These are phyloP conservation scores for Porcisia deanei DNA, from an alignment of 208 protist species.

Conservation along the genomic window DNA sequence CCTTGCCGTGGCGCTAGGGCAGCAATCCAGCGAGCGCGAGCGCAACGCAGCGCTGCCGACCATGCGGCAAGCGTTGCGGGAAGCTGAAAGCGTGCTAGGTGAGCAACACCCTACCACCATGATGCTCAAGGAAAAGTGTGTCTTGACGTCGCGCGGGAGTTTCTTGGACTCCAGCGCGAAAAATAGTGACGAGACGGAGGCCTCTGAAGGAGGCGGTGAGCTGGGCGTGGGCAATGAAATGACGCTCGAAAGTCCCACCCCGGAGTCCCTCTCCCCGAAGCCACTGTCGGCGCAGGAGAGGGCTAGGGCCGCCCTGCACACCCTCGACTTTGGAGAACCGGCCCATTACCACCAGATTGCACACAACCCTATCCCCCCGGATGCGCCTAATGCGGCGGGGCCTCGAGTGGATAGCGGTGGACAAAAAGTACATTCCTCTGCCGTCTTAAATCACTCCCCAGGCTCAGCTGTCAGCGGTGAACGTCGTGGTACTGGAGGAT, in stretches of 20 bases:
- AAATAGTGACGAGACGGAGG: too few relatives aligned
- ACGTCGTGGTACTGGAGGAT: too few relatives aligned
- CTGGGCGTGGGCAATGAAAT: too few relatives aligned
- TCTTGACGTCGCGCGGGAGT: constrained; percentile 42
- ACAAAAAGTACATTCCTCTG: neutral
- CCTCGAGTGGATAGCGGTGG: too few relatives aligned
- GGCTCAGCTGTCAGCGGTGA: neutral
- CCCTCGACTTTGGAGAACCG: constrained; percentile 38
- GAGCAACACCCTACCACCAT: constrained; percentile 66
- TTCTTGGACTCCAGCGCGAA: neutral
- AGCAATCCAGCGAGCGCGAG: constrained; percentile 45
- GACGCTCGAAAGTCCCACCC: neutral
- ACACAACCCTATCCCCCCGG: neutral
- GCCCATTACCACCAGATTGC: neutral
- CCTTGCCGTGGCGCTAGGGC: constrained; percentile 70
- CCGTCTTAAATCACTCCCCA: neutral
- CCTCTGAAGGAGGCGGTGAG: neutral
- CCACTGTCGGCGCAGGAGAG: constrained; percentile 13
- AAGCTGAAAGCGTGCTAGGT: constrained; percentile 58
- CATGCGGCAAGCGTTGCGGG: constrained; percentile 73
- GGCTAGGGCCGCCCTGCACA: constrained; percentile 36
- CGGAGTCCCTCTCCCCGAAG: neutral
- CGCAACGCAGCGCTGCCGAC: constrained; percentile 55
- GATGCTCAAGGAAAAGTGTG: constrained; percentile 72
- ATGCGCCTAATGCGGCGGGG: neutral